Base-by-base conservation (phyloP, 2,329 filamentous ascomycete species). In the Hypocrella siamensis region DNA sequence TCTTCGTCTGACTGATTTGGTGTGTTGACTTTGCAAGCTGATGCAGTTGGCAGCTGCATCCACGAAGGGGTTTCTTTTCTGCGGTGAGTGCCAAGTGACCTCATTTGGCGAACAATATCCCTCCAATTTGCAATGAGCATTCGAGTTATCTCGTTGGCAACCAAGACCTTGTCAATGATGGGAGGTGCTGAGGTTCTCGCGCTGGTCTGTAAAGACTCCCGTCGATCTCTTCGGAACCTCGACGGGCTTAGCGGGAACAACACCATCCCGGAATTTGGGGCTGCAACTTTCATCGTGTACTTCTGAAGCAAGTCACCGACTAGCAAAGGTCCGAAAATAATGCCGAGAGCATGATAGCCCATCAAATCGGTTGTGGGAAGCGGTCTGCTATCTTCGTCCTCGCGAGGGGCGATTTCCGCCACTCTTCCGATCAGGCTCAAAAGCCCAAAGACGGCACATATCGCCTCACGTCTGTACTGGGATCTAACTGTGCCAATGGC, bases 51-150 rank as follows among this genome's bases (percentile, higher is more conserved):
- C n/a, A n/a, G n/a, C n/a, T n/a, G n/a, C n/a, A n/a, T n/a, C n/a
- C n/a, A n/a, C n/a, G n/a, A n/a, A n/a, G n/a, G n/a, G n/a, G n/a
- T n/a, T n/a, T n/a, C n/a, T n/a, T n/a, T n/a, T n/a, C n/a, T n/a
- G n/a, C 51, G 45, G 19, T 51, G 43, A 14, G 45, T 44, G 2
- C 50, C 51, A 2, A 75, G 43, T 26, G 54, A 60, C 35, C 56
- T 66, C 57, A 79, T 64, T 35, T 79, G 67, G 25, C 62, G 57
- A 27, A 76, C 68, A 9, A 78, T 60, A 30, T 76, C 71, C 35
- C 67, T 58, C 76, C 75, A 80, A 38, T 77, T 64, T 2, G 63
- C 56, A 30, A 79, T 70, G 5, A 80, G 53, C 72, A 79, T 78
- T 46, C 77, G 70, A 0, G 70, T 57, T 19, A 79, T 65, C 19